A percentile compares a stretch with the other conserved stretches of the same genome.
Evolutionary conservation across 1,284 basidiomycete genomes (phyloP).

Genomic region (Microbotryomycetes sp.): DNA sequence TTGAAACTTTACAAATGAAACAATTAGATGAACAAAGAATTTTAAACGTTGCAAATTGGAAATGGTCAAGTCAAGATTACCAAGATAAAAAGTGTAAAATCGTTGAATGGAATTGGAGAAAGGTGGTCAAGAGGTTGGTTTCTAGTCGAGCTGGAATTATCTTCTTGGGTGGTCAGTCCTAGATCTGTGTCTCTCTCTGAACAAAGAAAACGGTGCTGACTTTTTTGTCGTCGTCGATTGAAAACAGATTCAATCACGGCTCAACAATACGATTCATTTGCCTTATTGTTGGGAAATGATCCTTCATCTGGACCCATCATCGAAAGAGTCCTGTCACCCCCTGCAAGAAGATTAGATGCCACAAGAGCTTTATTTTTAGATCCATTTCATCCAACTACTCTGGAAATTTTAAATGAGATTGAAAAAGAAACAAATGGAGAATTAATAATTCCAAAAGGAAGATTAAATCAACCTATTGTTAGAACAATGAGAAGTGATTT

Average conservation of each 20-base stretch:
- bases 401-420: not conserved
- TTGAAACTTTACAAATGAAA: not conserved
- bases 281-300: not conserved
- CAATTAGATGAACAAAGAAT: not conserved
- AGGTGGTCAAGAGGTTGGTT: not conserved
- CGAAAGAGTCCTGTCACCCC: not conserved
- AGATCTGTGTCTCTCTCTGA: too few relatives aligned
- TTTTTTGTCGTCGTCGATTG: too few relatives aligned
- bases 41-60: not conserved
- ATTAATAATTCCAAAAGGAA: not conserved
- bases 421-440: not conserved
- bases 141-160: not conserved
- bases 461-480: not conserved
- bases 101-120: not conserved
- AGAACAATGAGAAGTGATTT: not conserved
- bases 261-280: not conserved
- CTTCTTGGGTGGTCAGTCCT: not conserved
- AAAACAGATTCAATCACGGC: not conserved
- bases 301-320: not conserved
- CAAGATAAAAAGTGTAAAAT: not conserved
- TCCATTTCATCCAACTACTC: not conserved
- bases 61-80: not conserved
- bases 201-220: too few relatives aligned
- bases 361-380: not conserved
- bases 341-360: not conserved